A percentile compares a stretch with the other conserved stretches of the same genome.
These are phyloP conservation scores for Hirschioporus abietinus DNA, from an alignment of 768 basidiomycete species.

Conservation along the genomic window DNA sequence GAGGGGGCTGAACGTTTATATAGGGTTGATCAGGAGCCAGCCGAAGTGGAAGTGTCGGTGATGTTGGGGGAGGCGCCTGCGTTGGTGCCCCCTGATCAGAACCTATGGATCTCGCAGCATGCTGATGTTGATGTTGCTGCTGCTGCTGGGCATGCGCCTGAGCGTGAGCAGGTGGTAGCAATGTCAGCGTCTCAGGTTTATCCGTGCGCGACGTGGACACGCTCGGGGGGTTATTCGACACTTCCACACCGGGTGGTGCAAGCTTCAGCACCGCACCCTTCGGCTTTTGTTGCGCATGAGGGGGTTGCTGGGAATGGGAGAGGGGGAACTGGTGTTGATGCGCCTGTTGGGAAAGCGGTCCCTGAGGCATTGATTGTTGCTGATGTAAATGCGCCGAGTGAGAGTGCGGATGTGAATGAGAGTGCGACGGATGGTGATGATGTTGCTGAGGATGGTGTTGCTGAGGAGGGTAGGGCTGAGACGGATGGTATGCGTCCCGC, in stretches of 20 bases:
- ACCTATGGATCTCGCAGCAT: neutral
- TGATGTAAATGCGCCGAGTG: conserved; percentile 14
- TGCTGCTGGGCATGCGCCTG: neutral
- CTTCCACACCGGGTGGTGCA: neutral
- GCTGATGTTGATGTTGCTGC: neutral
- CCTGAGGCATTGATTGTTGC: conserved; percentile 10
- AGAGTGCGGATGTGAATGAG: conserved; percentile 9
- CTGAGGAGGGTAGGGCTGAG: neutral
- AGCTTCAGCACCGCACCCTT: neutral
- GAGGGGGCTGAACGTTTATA: neutral
- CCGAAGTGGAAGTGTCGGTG: conserved; percentile 2
- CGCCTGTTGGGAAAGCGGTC: conserved; percentile 8
- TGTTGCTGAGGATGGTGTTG: neutral
- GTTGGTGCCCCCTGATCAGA: neutral
- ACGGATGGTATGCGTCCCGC: conserved; percentile 1
- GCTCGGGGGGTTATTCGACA: conserved; percentile 1
- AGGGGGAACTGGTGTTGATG: conserved; percentile 20
- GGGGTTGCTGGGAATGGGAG: conserved; percentile 12
- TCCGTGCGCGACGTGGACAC: neutral
- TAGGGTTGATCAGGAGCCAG: conserved; percentile 1
- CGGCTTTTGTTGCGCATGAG: neutral
- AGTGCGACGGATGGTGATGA: conserved; percentile 13
- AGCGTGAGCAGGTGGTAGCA: neutral
- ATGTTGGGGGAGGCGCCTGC: neutral
- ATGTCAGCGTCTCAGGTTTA: neutral